phyloP scores from a whole-genome alignment of 2,329 filamentous ascomycete genomes.

The Harringtonia lauricola region DNA sequence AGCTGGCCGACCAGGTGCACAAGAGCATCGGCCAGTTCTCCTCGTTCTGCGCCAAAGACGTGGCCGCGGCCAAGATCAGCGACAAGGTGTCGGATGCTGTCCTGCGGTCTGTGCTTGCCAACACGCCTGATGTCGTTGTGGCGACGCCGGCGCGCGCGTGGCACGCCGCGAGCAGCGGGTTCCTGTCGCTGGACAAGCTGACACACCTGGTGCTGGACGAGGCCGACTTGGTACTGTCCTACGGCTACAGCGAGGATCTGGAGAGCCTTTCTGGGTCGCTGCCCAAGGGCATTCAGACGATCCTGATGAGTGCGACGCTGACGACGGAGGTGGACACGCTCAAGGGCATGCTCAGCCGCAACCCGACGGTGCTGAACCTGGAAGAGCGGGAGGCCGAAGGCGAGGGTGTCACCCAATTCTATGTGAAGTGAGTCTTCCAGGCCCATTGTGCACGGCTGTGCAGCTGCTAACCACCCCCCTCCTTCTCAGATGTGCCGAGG shows the following conservation, averaged over 20 bases:
- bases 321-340: conserved; percentile 73
- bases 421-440: conserved; percentile 52
- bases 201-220: conserved; percentile 83
- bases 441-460: background rate
- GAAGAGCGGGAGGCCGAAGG: conserved; percentile 72
- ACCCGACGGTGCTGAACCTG: conserved; percentile 69
- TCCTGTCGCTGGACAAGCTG: conserved; percentile 60
- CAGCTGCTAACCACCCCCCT: conserved; percentile 7
- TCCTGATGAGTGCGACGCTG: conserved; percentile 89
- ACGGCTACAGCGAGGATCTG: conserved; percentile 87
- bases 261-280: conserved; percentile 66
- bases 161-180: conserved; percentile 62
- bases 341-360: conserved; percentile 74
- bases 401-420: conserved; percentile 72
- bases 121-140: conserved; percentile 79
- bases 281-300: conserved; percentile 77
- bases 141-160: conserved; percentile 81
- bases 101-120: conserved; percentile 74
- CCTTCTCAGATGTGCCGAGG: conserved; percentile 63
- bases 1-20: conserved; percentile 84
- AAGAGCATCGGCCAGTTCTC: conserved; percentile 68
- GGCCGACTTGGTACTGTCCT: conserved; percentile 85
- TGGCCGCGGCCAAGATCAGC: conserved; percentile 75
- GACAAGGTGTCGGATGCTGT: conserved; percentile 86
- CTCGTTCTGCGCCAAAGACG: conserved; percentile 72